Conservation (phyloP, 2,329 filamentous ascomycete species). For the Aspergillus arachidicola region DNA sequence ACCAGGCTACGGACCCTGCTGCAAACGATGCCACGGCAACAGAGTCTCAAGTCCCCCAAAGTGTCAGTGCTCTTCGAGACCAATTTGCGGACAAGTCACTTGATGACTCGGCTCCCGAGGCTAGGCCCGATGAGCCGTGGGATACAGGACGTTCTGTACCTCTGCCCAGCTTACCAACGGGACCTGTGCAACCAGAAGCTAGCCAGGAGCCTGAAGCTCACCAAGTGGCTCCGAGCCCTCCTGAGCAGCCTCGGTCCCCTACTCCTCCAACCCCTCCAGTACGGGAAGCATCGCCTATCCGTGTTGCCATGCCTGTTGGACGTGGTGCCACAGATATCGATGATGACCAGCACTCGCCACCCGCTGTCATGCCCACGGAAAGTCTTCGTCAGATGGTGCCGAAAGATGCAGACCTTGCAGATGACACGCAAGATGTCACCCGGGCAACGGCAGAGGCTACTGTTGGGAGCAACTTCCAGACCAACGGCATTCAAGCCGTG, state of each 20-base stretch:
- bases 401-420: slow-evolving; percentile 66
- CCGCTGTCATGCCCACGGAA: slow-evolving; percentile 59
- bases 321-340: slow-evolving; percentile 56
- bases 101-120: slow-evolving; percentile 52
- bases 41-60: slow-evolving; percentile 57
- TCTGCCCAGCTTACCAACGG: slow-evolving; percentile 73
- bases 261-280: slow-evolving; percentile 53
- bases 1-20: slow-evolving; percentile 66
- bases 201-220: slow-evolving; percentile 48
- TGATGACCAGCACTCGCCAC: slow-evolving; percentile 45
- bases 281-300: slow-evolving; percentile 73
- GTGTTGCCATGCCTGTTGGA: slow-evolving; percentile 81
- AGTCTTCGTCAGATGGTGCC: slow-evolving; percentile 66
- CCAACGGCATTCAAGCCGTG: slow-evolving; percentile 70
- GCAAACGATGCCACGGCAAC: slow-evolving; percentile 53
- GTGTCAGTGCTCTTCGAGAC: slow-evolving; percentile 75
- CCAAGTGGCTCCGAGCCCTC: slow-evolving; percentile 40
- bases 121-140: slow-evolving; percentile 66
- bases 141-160: slow-evolving; percentile 69
- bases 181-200: slow-evolving; percentile 52
- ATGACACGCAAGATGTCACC: slow-evolving; percentile 60
- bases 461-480: slow-evolving; percentile 50
- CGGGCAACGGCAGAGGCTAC: slow-evolving; percentile 63
- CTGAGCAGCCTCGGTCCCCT: slow-evolving; percentile 49
- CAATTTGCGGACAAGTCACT: slow-evolving; percentile 72